These are phyloP conservation scores for Corylus americana DNA, from an alignment of 306 rosid genomes.

Conservation along the genomic window DNA sequence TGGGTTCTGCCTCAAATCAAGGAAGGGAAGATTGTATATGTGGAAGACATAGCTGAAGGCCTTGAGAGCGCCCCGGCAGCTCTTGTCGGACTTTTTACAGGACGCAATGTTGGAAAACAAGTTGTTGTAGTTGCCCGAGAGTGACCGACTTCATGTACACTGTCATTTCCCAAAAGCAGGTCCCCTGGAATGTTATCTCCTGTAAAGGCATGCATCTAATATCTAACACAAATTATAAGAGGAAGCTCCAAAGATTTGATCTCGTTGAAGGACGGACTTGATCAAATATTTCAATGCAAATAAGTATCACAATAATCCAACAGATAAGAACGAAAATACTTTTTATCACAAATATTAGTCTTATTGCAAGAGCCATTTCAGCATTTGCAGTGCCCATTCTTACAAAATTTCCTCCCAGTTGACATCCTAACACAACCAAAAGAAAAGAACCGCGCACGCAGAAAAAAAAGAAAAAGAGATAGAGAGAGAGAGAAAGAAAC, in stretches of 20 bases:
- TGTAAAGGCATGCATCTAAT: not conserved
- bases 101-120: slow-evolving; percentile 41
- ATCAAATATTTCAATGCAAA: too few species aligned
- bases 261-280: too few species aligned
- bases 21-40: slow-evolving; percentile 27
- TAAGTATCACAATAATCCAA: too few species aligned
- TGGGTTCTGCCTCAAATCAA: slow-evolving; percentile 22
- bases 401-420: not conserved
- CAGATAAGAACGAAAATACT: too few species aligned
- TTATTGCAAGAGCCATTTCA: not conserved
- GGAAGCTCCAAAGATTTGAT: too few species aligned
- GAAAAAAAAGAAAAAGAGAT: not conserved
- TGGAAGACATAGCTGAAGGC: slow-evolving; percentile 35
- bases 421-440: not conserved
- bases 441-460: not conserved
- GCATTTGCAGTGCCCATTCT: not conserved
- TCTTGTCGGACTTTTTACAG: slow-evolving; percentile 33
- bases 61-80: slow-evolving; percentile 32
- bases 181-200: not conserved
- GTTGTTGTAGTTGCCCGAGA: slow-evolving; percentile 22
- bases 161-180: not conserved
- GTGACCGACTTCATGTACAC: not conserved
- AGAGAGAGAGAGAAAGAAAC: not conserved
- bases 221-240: too few species aligned
- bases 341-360: too few species aligned